Percentiles rank a stretch among this genome's conserved stretches.
These are phyloP conservation scores for Lolium multiflorum DNA, from an alignment of 176 grass and related monocot genomes.

Conservation along the genomic window DNA sequence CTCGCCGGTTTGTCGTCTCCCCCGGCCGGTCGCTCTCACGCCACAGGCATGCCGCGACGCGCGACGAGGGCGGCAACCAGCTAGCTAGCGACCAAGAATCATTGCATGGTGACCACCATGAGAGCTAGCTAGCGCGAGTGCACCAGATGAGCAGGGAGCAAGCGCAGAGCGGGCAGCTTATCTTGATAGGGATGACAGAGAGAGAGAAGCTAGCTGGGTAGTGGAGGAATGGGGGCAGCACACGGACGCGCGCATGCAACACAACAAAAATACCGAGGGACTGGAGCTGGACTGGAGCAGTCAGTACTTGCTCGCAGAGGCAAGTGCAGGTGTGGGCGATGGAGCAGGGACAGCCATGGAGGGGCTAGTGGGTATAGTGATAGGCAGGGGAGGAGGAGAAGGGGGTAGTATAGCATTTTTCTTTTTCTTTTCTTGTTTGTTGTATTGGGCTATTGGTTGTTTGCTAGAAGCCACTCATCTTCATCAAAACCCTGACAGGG, in stretches of 20 bases:
- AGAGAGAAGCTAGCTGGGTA: neutral
- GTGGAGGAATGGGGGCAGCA: constrained; percentile 10
- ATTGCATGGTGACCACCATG: constrained; percentile 46
- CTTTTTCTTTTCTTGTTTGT: neutral
- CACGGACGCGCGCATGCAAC: neutral
- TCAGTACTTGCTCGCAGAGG: constrained; percentile 49
- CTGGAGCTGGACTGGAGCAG: neutral
- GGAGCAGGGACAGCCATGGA: constrained; percentile 14
- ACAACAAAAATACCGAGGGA: neutral
- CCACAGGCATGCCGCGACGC: constrained; percentile 40
- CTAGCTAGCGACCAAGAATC: constrained; percentile 30
- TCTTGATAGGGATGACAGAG: constrained; percentile 42
- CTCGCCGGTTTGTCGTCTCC: constrained; percentile 40
- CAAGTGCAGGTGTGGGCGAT: constrained; percentile 38
- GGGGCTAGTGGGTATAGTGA: neutral
- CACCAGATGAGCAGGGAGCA: constrained; percentile 41
- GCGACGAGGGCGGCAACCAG: constrained; percentile 48
- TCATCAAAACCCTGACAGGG: constrained; percentile 54
- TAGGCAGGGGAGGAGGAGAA: neutral
- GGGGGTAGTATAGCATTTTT: neutral
- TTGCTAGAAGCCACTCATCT: constrained; percentile 41
- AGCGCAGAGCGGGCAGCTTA: constrained; percentile 22
- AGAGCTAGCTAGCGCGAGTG: constrained; percentile 32
- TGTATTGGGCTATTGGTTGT: neutral
- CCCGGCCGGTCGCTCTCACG: constrained; percentile 35